These are phyloP conservation scores for Amborella trichopoda DNA, from an alignment of 164 flowering plant species.

Conservation along the genomic window DNA sequence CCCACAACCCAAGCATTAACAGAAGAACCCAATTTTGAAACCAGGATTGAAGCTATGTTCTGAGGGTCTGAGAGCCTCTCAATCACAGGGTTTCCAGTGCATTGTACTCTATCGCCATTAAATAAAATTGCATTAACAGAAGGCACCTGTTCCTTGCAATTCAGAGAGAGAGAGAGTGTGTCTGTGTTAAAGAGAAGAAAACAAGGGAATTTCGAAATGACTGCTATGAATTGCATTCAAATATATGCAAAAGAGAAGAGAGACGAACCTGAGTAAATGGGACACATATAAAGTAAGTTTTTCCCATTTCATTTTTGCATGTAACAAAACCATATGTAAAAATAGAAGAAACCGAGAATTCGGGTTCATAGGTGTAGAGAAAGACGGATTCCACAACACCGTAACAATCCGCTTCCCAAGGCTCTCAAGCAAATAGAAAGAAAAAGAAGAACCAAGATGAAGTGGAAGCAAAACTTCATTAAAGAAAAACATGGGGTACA, in stretches of 20 bases:
- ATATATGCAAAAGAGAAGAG: not conserved
- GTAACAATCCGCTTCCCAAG: no score
- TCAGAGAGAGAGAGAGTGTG: not conserved
- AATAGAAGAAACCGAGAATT: not conserved
- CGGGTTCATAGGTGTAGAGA: not conserved
- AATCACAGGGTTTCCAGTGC: constrained; percentile 63
- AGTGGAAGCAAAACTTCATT: no score
- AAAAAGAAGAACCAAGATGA: no score
- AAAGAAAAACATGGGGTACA: no score
- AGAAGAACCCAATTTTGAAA: constrained; percentile 58
- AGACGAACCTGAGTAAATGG: not conserved
- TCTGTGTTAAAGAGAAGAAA: not conserved
- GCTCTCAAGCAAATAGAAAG: no score
- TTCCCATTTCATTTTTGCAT: not conserved
- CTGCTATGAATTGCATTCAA: not conserved
- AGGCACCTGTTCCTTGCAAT: constrained; percentile 39
- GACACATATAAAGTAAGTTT: not conserved
- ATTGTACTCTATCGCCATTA: constrained; percentile 69
- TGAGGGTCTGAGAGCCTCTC: constrained; percentile 49
- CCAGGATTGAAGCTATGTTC: constrained; percentile 53
- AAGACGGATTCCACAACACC: no score
- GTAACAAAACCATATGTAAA: not conserved
- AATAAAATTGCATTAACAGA: constrained; percentile 72
- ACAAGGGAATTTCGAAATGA: not conserved
- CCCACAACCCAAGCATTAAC: constrained; percentile 79